Percentiles rank a stretch among this genome's conserved stretches.
Evolutionary conservation across 768 basidiomycete species (phyloP).

Genomic region (Pholiota molesta): DNA sequence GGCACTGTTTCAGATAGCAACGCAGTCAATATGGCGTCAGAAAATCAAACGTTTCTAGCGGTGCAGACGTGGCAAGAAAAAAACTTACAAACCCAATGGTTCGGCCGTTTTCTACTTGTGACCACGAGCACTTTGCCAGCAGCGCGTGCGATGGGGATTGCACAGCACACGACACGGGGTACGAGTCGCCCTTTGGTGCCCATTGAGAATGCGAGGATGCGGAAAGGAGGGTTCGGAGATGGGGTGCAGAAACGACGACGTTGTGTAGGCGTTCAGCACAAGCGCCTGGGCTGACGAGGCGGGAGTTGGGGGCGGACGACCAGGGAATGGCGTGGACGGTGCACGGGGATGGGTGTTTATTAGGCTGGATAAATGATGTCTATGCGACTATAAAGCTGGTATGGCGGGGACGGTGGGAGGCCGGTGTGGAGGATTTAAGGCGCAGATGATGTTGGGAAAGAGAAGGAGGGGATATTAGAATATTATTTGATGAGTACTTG

Average conservation of each 20-base stretch:
- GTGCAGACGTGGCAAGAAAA: constrained; percentile 11
- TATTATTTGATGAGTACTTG: constrained; percentile 21
- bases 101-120: constrained; percentile 81
- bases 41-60: constrained; percentile 10
- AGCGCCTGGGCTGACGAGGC: neutral
- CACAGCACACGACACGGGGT: constrained; percentile 89
- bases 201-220: constrained; percentile 34
- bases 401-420: constrained; percentile 10
- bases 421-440: constrained; percentile 18
- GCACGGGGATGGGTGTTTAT: neutral
- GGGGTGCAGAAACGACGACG: constrained; percentile 16
- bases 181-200: constrained; percentile 75
- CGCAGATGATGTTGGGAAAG: constrained; percentile 19
- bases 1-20: constrained; percentile 56
- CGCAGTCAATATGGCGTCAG: constrained; percentile 9
- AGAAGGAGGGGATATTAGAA: constrained; percentile 23
- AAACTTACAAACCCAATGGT: constrained; percentile 88
- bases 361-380: constrained; percentile 8
- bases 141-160: constrained; percentile 78
- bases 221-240: constrained; percentile 10
- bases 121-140: constrained; percentile 81
- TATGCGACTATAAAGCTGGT: constrained; percentile 21
- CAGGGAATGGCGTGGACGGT: neutral
- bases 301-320: neutral
- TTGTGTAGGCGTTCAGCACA: constrained; percentile 26